A percentile compares a stretch with the other conserved stretches of the same genome.
These are phyloP conservation scores for Cicer pinnatifidum DNA, from an alignment of 306 rosid genomes.

Conservation along the genomic window DNA sequence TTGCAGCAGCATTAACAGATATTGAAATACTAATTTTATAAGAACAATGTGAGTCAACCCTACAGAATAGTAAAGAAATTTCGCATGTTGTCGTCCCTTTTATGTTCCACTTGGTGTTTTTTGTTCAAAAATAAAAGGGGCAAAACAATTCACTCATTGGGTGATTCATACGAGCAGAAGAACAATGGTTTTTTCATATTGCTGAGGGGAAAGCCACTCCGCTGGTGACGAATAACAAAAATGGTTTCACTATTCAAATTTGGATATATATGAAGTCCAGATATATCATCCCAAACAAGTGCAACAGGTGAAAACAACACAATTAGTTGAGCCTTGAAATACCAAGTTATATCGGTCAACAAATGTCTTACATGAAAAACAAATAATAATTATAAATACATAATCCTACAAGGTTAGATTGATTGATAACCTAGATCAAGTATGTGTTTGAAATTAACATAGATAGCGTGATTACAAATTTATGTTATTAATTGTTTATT, in stretches of 20 bases:
- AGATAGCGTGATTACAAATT: neutral
- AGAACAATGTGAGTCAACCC: constrained; percentile 98
- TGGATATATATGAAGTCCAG: constrained; percentile 87
- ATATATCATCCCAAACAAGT: constrained; percentile 87
- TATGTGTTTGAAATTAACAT: neutral
- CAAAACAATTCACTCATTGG: constrained; percentile 11
- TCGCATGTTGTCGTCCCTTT: neutral
- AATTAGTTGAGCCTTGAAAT: constrained; percentile 83
- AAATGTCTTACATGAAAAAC: constrained; percentile 36
- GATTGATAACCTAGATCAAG: neutral
- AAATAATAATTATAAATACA: constrained; percentile 23
- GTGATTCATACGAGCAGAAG: constrained; percentile 72
- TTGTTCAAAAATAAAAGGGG: constrained; percentile 15
- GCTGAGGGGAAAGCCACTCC: constrained; percentile 69
- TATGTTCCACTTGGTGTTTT: neutral
- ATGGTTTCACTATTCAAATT: constrained; percentile 70
- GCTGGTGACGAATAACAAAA: constrained; percentile 86
- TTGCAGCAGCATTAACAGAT: constrained; percentile 70
- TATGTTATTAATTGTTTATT: neutral
- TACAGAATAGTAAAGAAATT: constrained; percentile 53
- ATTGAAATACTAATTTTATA: constrained; percentile 68
- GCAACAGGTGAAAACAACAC: constrained; percentile 98
- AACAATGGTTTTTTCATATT: constrained; percentile 78
- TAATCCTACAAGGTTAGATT: neutral
- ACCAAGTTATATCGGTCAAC: constrained; percentile 43